A percentile compares a stretch with the other conserved stretches of the same genome.
phyloP scores from a whole-genome alignment of 495 filamentous ascomycete species.

The Xylaria intraflava region DNA sequence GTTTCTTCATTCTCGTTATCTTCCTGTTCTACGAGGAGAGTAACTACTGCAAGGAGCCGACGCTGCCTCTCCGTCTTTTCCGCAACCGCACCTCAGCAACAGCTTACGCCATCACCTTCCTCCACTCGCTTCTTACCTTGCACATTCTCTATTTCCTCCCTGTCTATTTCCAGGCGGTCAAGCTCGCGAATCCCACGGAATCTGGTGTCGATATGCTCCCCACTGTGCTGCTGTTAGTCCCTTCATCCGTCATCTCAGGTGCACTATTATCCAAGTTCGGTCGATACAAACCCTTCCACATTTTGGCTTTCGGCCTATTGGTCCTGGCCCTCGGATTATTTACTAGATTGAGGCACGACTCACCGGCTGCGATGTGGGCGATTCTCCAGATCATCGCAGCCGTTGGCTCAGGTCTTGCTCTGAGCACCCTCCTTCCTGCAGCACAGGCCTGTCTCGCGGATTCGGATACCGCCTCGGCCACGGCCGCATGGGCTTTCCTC shows the following conservation, averaged over 20 bases:
- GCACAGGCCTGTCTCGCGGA: slow-evolving; percentile 25
- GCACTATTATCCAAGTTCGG: slow-evolving; percentile 30
- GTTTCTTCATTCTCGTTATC: not conserved
- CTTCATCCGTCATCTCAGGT: slow-evolving; percentile 21
- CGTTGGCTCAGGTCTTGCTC: slow-evolving; percentile 20
- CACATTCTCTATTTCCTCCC: slow-evolving; percentile 34
- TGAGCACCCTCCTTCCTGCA: slow-evolving; percentile 24
- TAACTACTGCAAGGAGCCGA: not conserved
- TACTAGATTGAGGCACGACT: slow-evolving; percentile 20
- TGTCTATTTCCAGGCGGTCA: slow-evolving; percentile 36
- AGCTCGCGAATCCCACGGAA: slow-evolving; percentile 12
- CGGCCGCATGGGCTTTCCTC: slow-evolving; percentile 33
- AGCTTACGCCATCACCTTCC: slow-evolving; percentile 1
- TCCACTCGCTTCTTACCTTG: slow-evolving; percentile 1
- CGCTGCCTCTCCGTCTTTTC: slow-evolving; percentile 7
- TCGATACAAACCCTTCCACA: slow-evolving; percentile 34
- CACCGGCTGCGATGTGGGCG: slow-evolving; percentile 24
- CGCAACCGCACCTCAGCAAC: slow-evolving; percentile 5
- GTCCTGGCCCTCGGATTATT: slow-evolving; percentile 35
- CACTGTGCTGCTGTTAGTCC: slow-evolving; percentile 18
- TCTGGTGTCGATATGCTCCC: slow-evolving; percentile 33
- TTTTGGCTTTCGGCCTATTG: slow-evolving; percentile 26
- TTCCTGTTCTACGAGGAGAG: slow-evolving; percentile 2
- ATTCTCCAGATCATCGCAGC: slow-evolving; percentile 16
- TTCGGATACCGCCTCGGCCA: slow-evolving; percentile 30